Evolutionary conservation across 305 asterid species (phyloP).

Genomic region (Fraxinus angustifolia): DNA sequence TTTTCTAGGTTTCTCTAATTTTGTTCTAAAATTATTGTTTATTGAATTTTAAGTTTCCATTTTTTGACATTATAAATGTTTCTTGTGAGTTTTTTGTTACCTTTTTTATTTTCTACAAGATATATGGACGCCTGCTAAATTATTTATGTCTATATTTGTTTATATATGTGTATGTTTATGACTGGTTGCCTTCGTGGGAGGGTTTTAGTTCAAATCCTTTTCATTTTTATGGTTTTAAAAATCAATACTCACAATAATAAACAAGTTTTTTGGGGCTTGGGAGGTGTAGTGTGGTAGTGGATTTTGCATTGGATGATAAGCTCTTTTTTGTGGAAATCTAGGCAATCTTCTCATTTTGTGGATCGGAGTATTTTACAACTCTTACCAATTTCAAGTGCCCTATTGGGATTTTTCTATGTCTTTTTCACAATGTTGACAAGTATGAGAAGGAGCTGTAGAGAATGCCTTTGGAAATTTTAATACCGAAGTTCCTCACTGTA

Average conservation of each 20-base stretch:
- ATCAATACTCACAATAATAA: not conserved
- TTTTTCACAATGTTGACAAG: slow-evolving; percentile 24
- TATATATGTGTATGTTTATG: no score
- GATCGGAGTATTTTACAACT: slow-evolving; percentile 33
- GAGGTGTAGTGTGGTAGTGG: slow-evolving; percentile 30
- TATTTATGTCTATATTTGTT: no score
- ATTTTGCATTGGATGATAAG: slow-evolving; percentile 35
- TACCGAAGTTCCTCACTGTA: no score
- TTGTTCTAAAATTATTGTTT: no score
- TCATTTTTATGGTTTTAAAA: not conserved
- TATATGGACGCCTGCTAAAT: no score
- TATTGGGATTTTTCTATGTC: slow-evolving; percentile 12
- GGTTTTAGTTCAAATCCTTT: not conserved
- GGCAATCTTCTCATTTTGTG: slow-evolving; percentile 31
- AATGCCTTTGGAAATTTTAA: slow-evolving; percentile 39
- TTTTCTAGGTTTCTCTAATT: no score
- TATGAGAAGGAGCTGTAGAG: slow-evolving; percentile 31
- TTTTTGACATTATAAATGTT: no score
- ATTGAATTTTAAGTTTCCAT: no score
- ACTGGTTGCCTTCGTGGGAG: no score
- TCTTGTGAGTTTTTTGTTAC: no score
- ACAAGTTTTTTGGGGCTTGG: slow-evolving; percentile 54
- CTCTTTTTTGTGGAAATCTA: slow-evolving; percentile 22
- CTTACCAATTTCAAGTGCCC: slow-evolving; percentile 24
- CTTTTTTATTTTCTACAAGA: no score